Evolutionary conservation across 768 basidiomycete genomes (phyloP).

Genomic region (Butyriboletus loyo): DNA sequence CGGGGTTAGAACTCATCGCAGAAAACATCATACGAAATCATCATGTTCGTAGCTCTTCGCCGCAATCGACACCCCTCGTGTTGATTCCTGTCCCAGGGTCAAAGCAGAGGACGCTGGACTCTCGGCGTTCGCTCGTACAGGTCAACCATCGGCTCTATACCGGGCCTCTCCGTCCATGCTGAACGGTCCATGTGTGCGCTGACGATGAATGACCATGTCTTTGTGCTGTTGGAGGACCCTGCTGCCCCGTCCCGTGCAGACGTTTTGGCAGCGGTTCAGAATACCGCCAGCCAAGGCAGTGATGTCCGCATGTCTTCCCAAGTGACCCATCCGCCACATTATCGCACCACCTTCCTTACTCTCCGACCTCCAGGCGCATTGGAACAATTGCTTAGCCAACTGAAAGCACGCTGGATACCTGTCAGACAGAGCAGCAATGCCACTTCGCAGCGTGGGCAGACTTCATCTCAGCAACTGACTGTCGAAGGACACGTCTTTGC

Average conservation of each 20-base stretch:
- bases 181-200: conserved; percentile 75
- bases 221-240: conserved; percentile 76
- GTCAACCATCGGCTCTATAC: conserved; percentile 60
- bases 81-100: conserved; percentile 44
- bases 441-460: conserved; percentile 44
- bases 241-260: conserved; percentile 66
- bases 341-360: conserved; percentile 74
- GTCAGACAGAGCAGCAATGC: conserved; percentile 50
- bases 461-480: conserved; percentile 58
- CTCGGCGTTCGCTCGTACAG: conserved; percentile 72
- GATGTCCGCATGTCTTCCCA: conserved; percentile 16
- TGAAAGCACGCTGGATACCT: conserved; percentile 73
- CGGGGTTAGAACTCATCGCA: conserved; percentile 63
- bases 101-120: conserved; percentile 61
- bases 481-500: conserved; percentile 74
- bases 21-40: conserved; percentile 72
- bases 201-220: conserved; percentile 78
- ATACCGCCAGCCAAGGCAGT: conserved; percentile 33
- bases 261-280: conserved; percentile 38
- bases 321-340: conserved; percentile 47
- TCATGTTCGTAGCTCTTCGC: conserved; percentile 42
- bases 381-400: conserved; percentile 70
- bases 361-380: conserved; percentile 69
- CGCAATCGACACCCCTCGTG: conserved; percentile 12
- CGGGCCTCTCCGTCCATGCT: conserved; percentile 45